Evolutionary conservation across 1,139 yeast species (phyloP).

Genomic region (Taphrina pruni): DNA sequence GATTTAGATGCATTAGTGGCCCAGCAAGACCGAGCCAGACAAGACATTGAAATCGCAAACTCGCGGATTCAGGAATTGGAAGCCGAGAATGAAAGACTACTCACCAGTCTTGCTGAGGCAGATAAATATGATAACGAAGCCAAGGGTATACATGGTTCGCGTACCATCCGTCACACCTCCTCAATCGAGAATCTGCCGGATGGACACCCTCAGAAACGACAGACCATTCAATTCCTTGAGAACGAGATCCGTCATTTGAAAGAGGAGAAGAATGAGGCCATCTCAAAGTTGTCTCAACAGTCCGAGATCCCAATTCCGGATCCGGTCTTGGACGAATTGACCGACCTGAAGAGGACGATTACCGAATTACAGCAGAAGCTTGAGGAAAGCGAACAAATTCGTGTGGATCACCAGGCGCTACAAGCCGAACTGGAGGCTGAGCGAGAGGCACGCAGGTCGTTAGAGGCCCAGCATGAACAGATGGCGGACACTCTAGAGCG

Average conservation of each 20-base stretch:
- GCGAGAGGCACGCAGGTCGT: background rate
- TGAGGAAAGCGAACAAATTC: background rate
- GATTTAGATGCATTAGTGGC: constrained; percentile 25
- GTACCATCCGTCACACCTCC: constrained; percentile 1
- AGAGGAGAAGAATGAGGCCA: constrained; percentile 21
- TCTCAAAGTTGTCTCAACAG: background rate
- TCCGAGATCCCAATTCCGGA: background rate
- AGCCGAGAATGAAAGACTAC: constrained; percentile 22
- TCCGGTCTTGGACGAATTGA: background rate
- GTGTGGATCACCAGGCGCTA: background rate
- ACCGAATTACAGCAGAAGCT: background rate
- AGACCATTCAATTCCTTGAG: constrained; percentile 34
- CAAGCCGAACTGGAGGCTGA: constrained; percentile 20
- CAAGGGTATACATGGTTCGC: background rate
- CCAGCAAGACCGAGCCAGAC: constrained; percentile 30
- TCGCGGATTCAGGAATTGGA: constrained; percentile 24
- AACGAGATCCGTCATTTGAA: constrained; percentile 31
- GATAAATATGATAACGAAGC: background rate
- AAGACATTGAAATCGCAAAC: constrained; percentile 34
- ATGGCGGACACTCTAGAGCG: constrained; percentile 25
- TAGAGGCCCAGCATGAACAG: constrained; percentile 14
- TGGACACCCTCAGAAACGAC: constrained; percentile 37
- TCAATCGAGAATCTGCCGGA: constrained; percentile 27
- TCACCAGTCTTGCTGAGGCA: constrained; percentile 17
- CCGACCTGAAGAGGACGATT: background rate